phyloP scores from a whole-genome alignment of 2,329 filamentous ascomycete species.

The Rhinocladiella similis region DNA sequence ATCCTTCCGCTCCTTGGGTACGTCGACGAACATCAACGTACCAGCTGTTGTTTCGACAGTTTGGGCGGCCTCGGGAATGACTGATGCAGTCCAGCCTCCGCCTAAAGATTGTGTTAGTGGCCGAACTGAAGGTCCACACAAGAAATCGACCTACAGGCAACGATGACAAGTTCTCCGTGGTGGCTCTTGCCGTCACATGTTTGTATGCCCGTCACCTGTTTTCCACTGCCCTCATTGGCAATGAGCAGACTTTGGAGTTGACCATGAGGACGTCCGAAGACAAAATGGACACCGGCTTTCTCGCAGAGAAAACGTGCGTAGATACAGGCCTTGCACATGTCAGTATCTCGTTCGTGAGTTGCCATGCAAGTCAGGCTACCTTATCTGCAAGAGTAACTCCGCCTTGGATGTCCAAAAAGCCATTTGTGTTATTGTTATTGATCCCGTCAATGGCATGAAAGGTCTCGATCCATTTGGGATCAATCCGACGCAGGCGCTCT shows the following conservation, averaged over 20 bases:
- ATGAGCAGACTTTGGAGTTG: constrained; percentile 11
- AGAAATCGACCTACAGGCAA: constrained; percentile 23
- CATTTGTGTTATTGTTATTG: constrained; percentile 28
- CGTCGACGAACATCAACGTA: constrained; percentile 38
- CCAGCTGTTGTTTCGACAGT: constrained; percentile 42
- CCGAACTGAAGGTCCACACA: neutral
- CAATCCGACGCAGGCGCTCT: constrained; percentile 40
- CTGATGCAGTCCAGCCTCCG: constrained; percentile 34
- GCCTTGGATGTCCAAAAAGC: constrained; percentile 31
- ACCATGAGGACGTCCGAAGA: constrained; percentile 29
- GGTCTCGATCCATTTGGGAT: constrained; percentile 39
- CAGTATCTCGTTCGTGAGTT: neutral
- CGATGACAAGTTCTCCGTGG: constrained; percentile 30
- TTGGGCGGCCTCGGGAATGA: constrained; percentile 32
- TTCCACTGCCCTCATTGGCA: constrained; percentile 6
- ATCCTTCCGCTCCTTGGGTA: constrained; percentile 33
- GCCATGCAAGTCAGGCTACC: constrained; percentile 9
- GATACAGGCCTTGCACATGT: constrained; percentile 23
- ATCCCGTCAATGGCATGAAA: constrained; percentile 30
- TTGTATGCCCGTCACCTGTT: constrained; percentile 31
- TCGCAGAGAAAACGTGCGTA: constrained; percentile 29
- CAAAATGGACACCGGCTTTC: constrained; percentile 32
- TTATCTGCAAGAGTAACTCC: constrained; percentile 34
- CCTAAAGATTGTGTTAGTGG: constrained; percentile 8
- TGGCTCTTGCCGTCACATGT: constrained; percentile 31